Evolutionary conservation across 1,284 basidiomycete species (phyloP).

Genomic region (Apiotrichum sp.): DNA sequence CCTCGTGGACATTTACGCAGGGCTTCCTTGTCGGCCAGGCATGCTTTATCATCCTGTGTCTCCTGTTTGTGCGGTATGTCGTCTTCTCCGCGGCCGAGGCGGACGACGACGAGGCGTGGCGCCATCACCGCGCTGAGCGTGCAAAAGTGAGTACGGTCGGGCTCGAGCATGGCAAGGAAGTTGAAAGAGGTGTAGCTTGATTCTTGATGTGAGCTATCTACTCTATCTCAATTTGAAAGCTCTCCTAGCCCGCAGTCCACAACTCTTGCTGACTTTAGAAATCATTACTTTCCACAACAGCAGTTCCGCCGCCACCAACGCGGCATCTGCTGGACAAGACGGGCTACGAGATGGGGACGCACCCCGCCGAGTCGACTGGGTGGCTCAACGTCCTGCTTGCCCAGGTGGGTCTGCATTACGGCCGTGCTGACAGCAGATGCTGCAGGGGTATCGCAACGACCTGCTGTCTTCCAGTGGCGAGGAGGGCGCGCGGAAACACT

Average conservation of each 20-base stretch:
- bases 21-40: constrained; percentile 53
- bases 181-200: too few species aligned
- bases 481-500: constrained; percentile 45
- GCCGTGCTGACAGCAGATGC: constrained; percentile 31
- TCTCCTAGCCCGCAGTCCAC: too few species aligned
- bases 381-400: constrained; percentile 56
- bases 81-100: constrained; percentile 50
- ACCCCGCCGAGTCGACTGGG: constrained; percentile 52
- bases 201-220: too few species aligned
- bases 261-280: constrained; percentile 20
- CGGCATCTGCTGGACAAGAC: constrained; percentile 48
- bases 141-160: constrained; percentile 28
- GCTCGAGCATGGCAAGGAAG: too few species aligned
- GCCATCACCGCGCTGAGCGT: constrained; percentile 29
- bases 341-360: constrained; percentile 52
- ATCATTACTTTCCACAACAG: constrained; percentile 35
- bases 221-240: too few species aligned
- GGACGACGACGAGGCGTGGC: constrained; percentile 33
- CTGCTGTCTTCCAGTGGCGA: constrained; percentile 45
- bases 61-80: constrained; percentile 53
- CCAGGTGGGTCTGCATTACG: constrained; percentile 41
- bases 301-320: constrained; percentile 41
- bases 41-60: constrained; percentile 46
- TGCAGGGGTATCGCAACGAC: constrained; percentile 47
- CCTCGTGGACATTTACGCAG: constrained; percentile 51